Conservation (phyloP, 2,329 filamentous ascomycete species). For the Penicillium sp. region DNA sequence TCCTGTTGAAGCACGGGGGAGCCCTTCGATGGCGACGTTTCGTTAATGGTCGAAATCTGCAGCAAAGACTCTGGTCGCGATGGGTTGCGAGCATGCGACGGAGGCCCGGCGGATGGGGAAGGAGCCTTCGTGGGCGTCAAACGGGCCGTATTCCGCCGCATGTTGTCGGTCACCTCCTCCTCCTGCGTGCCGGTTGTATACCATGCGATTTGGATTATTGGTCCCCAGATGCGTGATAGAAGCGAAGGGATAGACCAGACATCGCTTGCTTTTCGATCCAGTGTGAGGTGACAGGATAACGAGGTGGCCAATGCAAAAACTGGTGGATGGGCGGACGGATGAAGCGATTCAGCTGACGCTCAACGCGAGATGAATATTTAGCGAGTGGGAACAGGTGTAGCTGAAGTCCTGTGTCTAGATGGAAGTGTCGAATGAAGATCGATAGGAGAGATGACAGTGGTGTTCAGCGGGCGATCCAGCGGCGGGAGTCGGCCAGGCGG, state of each 20-base stretch:
- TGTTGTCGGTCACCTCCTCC: slow-evolving; percentile 9
- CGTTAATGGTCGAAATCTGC: slow-evolving; percentile 2
- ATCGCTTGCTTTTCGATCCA: slow-evolving; percentile 10
- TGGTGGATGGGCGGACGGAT: not conserved
- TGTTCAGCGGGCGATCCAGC: too few relatives aligned
- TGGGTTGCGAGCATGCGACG: slow-evolving; percentile 22
- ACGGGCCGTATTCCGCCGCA: slow-evolving; percentile 34
- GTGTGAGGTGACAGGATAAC: not conserved
- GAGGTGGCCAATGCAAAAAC: not conserved
- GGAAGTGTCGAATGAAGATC: too few relatives aligned
- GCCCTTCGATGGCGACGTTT: not conserved
- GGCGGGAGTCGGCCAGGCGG: too few relatives aligned
- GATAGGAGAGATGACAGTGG: too few relatives aligned
- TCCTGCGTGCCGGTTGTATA: slow-evolving; percentile 6
- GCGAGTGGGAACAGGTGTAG: too few relatives aligned
- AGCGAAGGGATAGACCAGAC: slow-evolving; percentile 3
- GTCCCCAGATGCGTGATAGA: slow-evolving; percentile 1
- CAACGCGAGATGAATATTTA: too few relatives aligned
- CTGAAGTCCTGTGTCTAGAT: too few relatives aligned
- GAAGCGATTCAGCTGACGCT: not conserved
- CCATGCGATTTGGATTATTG: slow-evolving; percentile 9
- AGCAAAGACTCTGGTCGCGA: slow-evolving; percentile 17
- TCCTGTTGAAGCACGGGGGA: slow-evolving; percentile 20
- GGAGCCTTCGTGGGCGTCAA: slow-evolving; percentile 37
- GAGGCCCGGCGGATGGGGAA: slow-evolving; percentile 26